Base-by-base conservation (phyloP, 176 grass and related monocot species). In the Lolium rigidum region DNA sequence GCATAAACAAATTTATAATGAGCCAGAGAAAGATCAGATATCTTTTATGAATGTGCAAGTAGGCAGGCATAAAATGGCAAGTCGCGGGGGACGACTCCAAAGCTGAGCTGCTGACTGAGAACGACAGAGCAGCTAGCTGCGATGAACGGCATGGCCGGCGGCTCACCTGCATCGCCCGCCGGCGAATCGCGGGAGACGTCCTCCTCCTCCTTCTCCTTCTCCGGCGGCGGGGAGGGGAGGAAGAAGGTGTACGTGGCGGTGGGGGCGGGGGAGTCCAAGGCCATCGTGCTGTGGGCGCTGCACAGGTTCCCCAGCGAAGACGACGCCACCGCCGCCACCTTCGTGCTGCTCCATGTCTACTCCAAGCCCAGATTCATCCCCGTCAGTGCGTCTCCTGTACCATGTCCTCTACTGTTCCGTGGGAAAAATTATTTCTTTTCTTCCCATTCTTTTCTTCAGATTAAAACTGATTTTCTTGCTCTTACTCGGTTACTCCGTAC, bases 261-360 rank as follows among this genome's bases (percentile, higher is more conserved):
- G 56, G 81, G 70, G 44, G 31, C 13, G 67, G 87, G 84, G 11
- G 61, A 9, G 4, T 60, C 78, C 84, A 90, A 70, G 78, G 52
- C 21, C 18, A 85, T 83, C 70, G 86, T 93, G 68, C 44, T 90
- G 26, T 93, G 92, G 92, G 86, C 84, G 68, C 83, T 91, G 49
- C 86, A 90, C 60, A 90, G 84, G 61, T 88, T 74, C 74, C 15
- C 74, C 78, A 64, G 10, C 37, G n/a, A 43, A 78, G 82, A 22
- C 28, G 67, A 17, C 12, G 2, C 4, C 11, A 2, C 9, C 2
- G 84, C 9, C 28, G 49, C 65, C 51, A 76, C 64, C 79, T 80
- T 93, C 10, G 88, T 93, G 52, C 76, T 94, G 70, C 22, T 94
- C 38, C 92, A 94, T 52, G 89, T 94, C 63, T 76, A 86, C 78